Base-by-base conservation (phyloP, 805 yeast species). In the Kodamaea fukazawae region DNA sequence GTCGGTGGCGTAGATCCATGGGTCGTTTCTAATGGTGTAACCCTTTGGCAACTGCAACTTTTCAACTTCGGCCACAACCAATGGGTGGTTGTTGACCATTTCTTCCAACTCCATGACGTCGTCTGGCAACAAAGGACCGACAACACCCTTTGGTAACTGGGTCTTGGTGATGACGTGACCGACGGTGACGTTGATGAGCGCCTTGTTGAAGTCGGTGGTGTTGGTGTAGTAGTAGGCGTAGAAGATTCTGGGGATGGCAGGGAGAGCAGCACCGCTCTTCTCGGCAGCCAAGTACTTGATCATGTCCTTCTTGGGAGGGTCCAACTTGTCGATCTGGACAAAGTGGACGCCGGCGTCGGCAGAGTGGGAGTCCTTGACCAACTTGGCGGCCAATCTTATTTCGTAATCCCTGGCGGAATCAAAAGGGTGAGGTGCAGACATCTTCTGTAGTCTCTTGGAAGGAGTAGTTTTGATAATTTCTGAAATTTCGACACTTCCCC, bases 1-100 rank as follows among this genome's bases (percentile, higher is more conserved):
- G 56, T 82, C 88, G 25, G 88, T 81, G 54, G 91, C 95, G 58
- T 86, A 84, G 74, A 84, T 86, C 95, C 95, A 86, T 38, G 90
- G 87, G 58, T 84, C 91, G 55, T 74, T 74, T 50, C 79, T 73
- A 35, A 82, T 81, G 26, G 58, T 57, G 65, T 58, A 75, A 57
- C 55, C 74, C 48, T 65, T 55, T 45, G 89, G 90, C 43, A 84
- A 67, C 48, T 78, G 71, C 61, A 83, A 70, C 58, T 83, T 82
- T 43, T 70, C 84, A 50, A 83, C 70, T 60, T 84, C 89, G 17
- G 81, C 85, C 45, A 58, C 47, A 45, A 83, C 79, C 2, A 54
- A 44, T 13, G 89, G 89, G 55, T 82, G 83, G 17, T 59, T 51
- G 51, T 64, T 53, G 44, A 78, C 70, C 37, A 65, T 53, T 3